Evolutionary conservation across 768 basidiomycete genomes (phyloP).

Genomic region (Omphalotus guepiniiformis): DNA sequence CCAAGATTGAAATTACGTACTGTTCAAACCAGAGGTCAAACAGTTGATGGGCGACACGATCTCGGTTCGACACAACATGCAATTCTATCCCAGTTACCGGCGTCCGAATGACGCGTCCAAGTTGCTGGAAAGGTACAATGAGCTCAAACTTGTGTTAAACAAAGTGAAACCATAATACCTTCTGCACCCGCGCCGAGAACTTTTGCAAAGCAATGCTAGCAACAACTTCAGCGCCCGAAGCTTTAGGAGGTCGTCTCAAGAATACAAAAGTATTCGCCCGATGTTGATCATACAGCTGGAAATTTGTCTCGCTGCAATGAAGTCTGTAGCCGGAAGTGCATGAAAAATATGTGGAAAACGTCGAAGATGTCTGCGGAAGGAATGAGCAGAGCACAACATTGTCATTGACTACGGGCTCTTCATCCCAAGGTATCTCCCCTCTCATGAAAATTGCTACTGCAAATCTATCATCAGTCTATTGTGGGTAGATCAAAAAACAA

Average conservation of each 20-base stretch:
- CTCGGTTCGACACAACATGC: conserved; percentile 67
- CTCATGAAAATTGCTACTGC: conserved; percentile 60
- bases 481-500: background rate
- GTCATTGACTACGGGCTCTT: conserved; percentile 52
- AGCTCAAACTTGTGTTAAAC: background rate
- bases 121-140: conserved; percentile 38
- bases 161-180: conserved; percentile 28
- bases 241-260: conserved; percentile 43
- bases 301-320: conserved; percentile 48
- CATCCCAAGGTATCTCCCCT: conserved; percentile 54
- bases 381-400: conserved; percentile 52
- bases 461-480: conserved; percentile 58
- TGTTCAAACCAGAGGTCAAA: conserved; percentile 69
- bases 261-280: conserved; percentile 55
- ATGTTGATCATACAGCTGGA: conserved; percentile 57
- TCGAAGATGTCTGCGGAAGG: conserved; percentile 1
- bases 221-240: conserved; percentile 42
- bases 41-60: conserved; percentile 59
- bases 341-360: conserved; percentile 39
- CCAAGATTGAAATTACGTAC: conserved; percentile 33
- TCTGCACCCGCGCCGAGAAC: conserved; percentile 49
- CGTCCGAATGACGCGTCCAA: conserved; percentile 50
- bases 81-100: conserved; percentile 54
- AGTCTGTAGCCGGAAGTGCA: conserved; percentile 52
- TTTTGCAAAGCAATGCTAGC: conserved; percentile 62